These are phyloP conservation scores for Pythium dissotocum DNA, from an alignment of 352 stramenopile genomes.

Conservation along the genomic window DNA sequence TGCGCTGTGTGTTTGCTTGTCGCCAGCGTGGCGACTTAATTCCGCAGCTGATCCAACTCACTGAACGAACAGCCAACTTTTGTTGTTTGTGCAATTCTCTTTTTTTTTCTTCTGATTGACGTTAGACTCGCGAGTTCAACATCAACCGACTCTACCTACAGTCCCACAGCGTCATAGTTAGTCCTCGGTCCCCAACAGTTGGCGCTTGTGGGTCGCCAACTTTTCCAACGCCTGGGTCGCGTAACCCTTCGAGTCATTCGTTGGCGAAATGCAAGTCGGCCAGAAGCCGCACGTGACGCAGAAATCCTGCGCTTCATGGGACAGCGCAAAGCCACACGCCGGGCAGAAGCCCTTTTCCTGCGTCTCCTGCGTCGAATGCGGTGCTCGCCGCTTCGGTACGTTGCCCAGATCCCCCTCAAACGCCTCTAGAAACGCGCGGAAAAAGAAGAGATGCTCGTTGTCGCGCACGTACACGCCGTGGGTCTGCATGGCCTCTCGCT, in stretches of 20 bases:
- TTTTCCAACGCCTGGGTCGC: constrained; percentile 48
- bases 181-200: constrained; percentile 4
- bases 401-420: constrained; percentile 49
- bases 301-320: constrained; percentile 51
- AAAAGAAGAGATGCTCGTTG: constrained; percentile 71
- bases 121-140: neutral
- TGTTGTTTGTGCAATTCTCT: neutral
- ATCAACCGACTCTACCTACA: neutral
- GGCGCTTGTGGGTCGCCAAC: constrained; percentile 28
- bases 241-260: constrained; percentile 54
- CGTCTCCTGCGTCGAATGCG: constrained; percentile 2
- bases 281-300: constrained; percentile 70
- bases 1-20: neutral
- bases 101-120: neutral
- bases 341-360: constrained; percentile 32
- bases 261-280: constrained; percentile 53
- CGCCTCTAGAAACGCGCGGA: constrained; percentile 55
- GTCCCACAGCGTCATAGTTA: neutral
- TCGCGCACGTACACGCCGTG: constrained; percentile 68
- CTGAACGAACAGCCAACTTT: neutral
- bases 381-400: constrained; percentile 36
- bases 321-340: constrained; percentile 45
- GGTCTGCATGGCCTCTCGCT: constrained; percentile 30
- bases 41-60: neutral
- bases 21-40: neutral